phyloP scores from a whole-genome alignment of 1,284 basidiomycete genomes.

The Cystobasidium pallidum region DNA sequence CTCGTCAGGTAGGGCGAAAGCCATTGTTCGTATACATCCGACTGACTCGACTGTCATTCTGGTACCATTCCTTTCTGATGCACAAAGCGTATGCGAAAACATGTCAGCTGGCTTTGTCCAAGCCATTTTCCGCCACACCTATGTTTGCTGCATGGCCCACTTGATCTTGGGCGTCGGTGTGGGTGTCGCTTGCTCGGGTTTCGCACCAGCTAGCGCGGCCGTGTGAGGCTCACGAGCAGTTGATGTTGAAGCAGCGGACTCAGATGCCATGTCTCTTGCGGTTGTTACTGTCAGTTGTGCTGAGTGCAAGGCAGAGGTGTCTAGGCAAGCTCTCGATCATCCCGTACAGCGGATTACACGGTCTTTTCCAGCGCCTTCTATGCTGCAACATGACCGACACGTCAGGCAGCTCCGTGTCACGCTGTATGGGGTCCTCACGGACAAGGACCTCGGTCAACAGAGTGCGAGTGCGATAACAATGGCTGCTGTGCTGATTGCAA shows the following conservation, averaged over 20 bases:
- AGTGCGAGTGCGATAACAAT: too few relatives aligned
- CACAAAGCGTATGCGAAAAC: too few relatives aligned
- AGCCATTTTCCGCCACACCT: too few relatives aligned
- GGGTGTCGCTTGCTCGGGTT: conserved; percentile 4
- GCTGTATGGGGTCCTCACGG: too few relatives aligned
- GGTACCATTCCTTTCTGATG: conserved; percentile 49
- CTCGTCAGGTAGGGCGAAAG: neutral
- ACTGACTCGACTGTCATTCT: conserved; percentile 47
- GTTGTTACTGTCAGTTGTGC: neutral
- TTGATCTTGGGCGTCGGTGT: conserved; percentile 35
- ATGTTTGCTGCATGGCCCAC: conserved; percentile 21
- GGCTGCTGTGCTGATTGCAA: too few relatives aligned
- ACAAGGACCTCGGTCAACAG: too few relatives aligned
- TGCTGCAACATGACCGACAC: neutral
- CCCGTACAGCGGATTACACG: neutral
- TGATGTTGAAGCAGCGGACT: neutral
- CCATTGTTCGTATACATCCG: neutral
- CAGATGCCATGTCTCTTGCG: neutral
- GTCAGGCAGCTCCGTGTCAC: neutral
- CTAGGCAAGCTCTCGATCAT: neutral
- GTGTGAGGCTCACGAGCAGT: conserved; percentile 1
- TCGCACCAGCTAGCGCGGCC: conserved; percentile 4
- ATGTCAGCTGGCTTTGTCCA: too few relatives aligned
- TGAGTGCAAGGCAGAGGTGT: conserved; percentile 10
- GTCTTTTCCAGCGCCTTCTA: conserved; percentile 9